Base-by-base conservation (phyloP, 768 basidiomycete species). In the Mycena rebaudengoi region DNA sequence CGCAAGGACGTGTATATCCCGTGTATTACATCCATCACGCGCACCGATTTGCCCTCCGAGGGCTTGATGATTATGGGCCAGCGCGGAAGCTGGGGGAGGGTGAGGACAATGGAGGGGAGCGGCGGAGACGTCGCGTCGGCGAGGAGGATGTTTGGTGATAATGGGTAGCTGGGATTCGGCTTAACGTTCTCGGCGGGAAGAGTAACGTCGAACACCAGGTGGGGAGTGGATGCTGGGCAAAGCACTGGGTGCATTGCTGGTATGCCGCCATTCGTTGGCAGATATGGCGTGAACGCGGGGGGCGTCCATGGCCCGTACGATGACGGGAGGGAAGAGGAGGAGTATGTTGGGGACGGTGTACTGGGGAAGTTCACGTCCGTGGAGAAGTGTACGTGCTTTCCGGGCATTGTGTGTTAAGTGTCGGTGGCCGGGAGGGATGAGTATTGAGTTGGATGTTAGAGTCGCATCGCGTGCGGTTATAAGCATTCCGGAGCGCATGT, bases 301-400 rank as follows among this genome's bases (percentile, higher is more conserved):
- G 70, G 70, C 3, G 68, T 71, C 13, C 51, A 14, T 2, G 67
- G 65, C 23, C 70, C 70, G 29, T 44, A 57, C 40, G 69, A 69
- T 16, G 66, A 67, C 25, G 70, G 70, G 1, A 71, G 68, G 6
- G 70, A 69, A 8, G 58, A 23, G 6, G 30, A 6, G 7, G 70
- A 68, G 37, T 54, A 65, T 14, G 64, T 43, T 18, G 70, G 70
- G 11, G 70, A 71, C 12, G 70, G 69, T 2, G 70, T 71, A n/a
- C 40, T n/a, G 26, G 35, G 40, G 65, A 29, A 39, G 10, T 29
- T 39, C 26, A 64, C 65, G 21, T 55, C 58, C 8, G 55, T 37
- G 13, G 57, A 41, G 30, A 67, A 67, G 62, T 35, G 66, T 20
- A 67, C 66, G 61, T 54, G 50, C 46, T 60, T 67, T 46, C 61